Evolutionary conservation across 345 rosid genomes (phyloP), one percentile per base, ranked within the genome.

Genomic region (Corymbia maculata): DNA sequence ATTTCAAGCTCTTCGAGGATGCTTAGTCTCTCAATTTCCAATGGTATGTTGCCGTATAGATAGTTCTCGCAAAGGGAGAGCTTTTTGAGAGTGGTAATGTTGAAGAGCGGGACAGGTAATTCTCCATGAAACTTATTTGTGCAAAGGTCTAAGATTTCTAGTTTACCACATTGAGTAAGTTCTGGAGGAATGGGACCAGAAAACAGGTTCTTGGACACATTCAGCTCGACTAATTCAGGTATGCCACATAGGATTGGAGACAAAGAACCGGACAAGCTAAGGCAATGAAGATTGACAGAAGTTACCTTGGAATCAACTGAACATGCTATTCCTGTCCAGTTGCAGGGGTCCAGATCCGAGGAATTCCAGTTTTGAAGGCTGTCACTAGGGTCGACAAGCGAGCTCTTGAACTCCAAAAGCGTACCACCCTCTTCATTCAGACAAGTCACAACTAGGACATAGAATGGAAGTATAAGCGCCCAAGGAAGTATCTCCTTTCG

Each of bases 61-160:
- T 91, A 93, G 79, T 94, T 94, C 89, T 94, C 95, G 52, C 96
- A 94, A 32, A 93, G 88, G 85, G 91, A 92, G 61, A 94, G 92
- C 92, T 94, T 90, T 87, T 85, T 87, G 49, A 94, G 95, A 70
- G 93, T 88, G 80, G 51, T 91, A 87, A 94, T 89, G 88, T 86
- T 88, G 88, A 88, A 94, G 89, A 96, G 85, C 80, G 92, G 92
- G 87, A 91, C 68, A 42, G 99, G 96, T 85, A 96, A 88, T 85
- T 90, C 90, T 86, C 97, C 97, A 88, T 95, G 94, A 87, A 96
- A 92, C 91, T 94, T 92, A 89, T 95, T 96, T n/a, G 96, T 93
- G 93, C 92, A 91, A 79, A 96, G 96, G 89, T 91, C 93, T 89
- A 94, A 93, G 89, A 92, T 89, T 92, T 93, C 91, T 88, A 94